Conservation (phyloP, 192 early-diverging fungal genomes). For the Powellomyces hirtus region DNA sequence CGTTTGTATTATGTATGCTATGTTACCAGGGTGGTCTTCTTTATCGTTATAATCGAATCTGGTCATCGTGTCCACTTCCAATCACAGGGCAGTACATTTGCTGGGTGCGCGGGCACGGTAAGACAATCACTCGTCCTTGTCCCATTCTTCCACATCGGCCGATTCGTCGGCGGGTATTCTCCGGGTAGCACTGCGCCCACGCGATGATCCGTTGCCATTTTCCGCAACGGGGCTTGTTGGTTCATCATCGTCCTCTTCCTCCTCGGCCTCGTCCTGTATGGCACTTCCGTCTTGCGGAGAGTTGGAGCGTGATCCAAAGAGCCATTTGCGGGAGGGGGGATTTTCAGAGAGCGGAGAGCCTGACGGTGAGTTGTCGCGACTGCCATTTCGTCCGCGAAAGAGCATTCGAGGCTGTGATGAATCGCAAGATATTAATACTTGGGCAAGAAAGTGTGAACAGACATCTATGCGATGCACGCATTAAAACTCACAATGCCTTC, state of each 20-base stretch:
- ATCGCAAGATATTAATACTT: background rate
- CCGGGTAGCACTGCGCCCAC: too few relatives aligned
- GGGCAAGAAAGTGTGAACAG: background rate
- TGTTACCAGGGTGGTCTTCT: too few relatives aligned
- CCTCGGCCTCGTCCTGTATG: background rate
- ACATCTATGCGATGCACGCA: background rate
- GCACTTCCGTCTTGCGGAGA: background rate
- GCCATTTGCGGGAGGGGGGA: background rate
- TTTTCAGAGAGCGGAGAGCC: background rate
- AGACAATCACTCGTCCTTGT: too few relatives aligned
- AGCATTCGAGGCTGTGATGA: constrained; percentile 8
- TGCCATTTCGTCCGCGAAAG: background rate
- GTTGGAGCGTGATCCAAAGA: background rate
- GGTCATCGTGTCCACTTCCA: too few relatives aligned
- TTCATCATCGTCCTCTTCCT: constrained; percentile 15
- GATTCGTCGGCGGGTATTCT: too few relatives aligned
- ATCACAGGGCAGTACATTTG: too few relatives aligned
- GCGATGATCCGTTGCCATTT: too few relatives aligned
- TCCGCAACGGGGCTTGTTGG: too few relatives aligned
- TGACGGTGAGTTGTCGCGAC: constrained; percentile 1
- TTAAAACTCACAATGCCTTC: constrained; percentile 12
- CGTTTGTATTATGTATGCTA: too few relatives aligned
- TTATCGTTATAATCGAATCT: too few relatives aligned
- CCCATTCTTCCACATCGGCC: too few relatives aligned
- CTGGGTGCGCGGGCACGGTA: too few relatives aligned